phyloP scores from a whole-genome alignment of 148 eudicot genomes.

The Fagopyrum esculentum region DNA sequence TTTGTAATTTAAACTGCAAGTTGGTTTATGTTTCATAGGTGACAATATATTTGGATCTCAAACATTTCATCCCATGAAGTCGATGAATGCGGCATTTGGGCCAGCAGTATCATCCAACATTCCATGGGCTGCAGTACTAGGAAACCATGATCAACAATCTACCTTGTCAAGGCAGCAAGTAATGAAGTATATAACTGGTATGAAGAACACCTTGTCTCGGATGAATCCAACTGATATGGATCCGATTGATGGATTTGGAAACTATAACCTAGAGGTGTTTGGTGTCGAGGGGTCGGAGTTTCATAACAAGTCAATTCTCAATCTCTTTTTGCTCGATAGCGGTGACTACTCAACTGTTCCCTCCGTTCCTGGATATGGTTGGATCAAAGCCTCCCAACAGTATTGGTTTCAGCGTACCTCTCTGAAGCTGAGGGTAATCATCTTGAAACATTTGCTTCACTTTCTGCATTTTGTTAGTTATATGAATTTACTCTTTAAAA shows the following conservation, averaged over 20 bases:
- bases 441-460: not conserved
- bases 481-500: not conserved
- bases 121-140: slow-evolving; percentile 93
- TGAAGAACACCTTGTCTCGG: slow-evolving; percentile 65
- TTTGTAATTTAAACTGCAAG: not conserved
- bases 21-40: slow-evolving; percentile 32
- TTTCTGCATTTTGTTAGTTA: not conserved
- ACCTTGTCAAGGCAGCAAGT: slow-evolving; percentile 66
- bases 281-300: slow-evolving; percentile 58
- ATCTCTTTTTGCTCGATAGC: slow-evolving; percentile 83
- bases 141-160: slow-evolving; percentile 90
- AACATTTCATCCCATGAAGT: slow-evolving; percentile 48
- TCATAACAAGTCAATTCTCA: slow-evolving; percentile 69
- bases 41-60: slow-evolving; percentile 78
- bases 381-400: slow-evolving; percentile 94
- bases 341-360: slow-evolving; percentile 88
- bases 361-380: slow-evolving; percentile 61
- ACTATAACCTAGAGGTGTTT: slow-evolving; percentile 75
- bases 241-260: slow-evolving; percentile 80
- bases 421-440: slow-evolving; percentile 47
- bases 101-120: slow-evolving; percentile 58
- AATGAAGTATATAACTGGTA: slow-evolving; percentile 64
- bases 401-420: slow-evolving; percentile 73
- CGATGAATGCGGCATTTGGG: slow-evolving; percentile 75
- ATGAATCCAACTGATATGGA: slow-evolving; percentile 51